Evolutionary conservation across 2,329 filamentous ascomycete genomes (phyloP).

Genomic region (Clarireedia paspali): DNA sequence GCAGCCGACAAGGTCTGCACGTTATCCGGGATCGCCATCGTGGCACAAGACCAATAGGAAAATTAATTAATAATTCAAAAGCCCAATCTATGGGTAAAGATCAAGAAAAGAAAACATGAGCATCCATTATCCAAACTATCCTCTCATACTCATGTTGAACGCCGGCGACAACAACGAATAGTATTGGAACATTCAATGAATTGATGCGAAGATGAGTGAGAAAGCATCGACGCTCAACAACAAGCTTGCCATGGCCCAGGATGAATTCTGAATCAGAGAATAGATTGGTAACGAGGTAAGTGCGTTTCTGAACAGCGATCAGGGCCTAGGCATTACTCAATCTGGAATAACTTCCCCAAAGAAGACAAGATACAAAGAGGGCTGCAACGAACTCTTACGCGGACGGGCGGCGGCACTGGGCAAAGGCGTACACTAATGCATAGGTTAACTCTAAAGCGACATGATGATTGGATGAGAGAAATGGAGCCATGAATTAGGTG

Average conservation of each 20-base stretch:
- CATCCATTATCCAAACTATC: slow-evolving; percentile 20
- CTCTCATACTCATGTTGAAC: slow-evolving; percentile 18
- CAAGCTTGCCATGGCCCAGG: neutral
- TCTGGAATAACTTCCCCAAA: slow-evolving; percentile 4
- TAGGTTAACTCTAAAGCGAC: neutral
- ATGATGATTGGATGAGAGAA: neutral
- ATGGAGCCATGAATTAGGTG: neutral
- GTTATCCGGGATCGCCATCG: slow-evolving; percentile 26
- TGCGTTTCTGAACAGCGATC: slow-evolving; percentile 12
- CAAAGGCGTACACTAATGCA: neutral
- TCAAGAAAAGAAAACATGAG: slow-evolving; percentile 22
- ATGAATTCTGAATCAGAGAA: neutral
- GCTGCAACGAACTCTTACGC: slow-evolving; percentile 11
- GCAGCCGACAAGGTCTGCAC: slow-evolving; percentile 28
- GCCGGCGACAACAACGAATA: slow-evolving; percentile 18
- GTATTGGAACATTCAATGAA: slow-evolving; percentile 12
- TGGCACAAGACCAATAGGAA: slow-evolving; percentile 14
- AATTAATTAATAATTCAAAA: slow-evolving; percentile 19
- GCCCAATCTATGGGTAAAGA: slow-evolving; percentile 28
- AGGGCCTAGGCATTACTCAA: slow-evolving; percentile 7
- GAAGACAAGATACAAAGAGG: neutral
- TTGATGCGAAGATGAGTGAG: neutral
- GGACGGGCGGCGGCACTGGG: neutral
- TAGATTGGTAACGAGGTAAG: neutral
- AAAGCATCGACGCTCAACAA: neutral